Evolutionary conservation across 2,329 filamentous ascomycete genomes (phyloP), one percentile per base, ranked within the genome.

Genomic region (Xylaria sp.): DNA sequence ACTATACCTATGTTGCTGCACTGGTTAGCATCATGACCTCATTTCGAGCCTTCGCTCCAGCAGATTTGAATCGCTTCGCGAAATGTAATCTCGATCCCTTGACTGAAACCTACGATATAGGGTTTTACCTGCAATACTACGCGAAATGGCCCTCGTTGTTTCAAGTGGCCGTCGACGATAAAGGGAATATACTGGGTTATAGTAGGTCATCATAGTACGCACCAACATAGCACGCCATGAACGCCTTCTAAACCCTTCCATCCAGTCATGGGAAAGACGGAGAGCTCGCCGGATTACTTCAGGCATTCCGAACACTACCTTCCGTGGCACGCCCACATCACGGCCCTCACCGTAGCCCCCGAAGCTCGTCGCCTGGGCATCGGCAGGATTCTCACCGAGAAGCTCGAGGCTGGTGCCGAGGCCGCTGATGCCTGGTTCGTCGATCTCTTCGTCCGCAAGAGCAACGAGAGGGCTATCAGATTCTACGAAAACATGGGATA

Each of bases 311-410:
- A 91, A 76, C 94, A 98, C 83, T 97, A 97, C 83, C 91, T 97
- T n/a, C 95, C 95, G n/a, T 98, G 94, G 93, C 96, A 99, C 83
- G 95, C 94, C 23, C 96, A 99, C 82, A 97, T 99, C 78, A 99
- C 96, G 4, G 96, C 95, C 43, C 86, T 99, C 61, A 98, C 96
- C 0, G 93, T 99, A 23, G 91, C 95, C 0, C 96, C 96, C 0
- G 89, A 91, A 66, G 94, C 94, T 59, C 91, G 96, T 33, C 89
- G 96, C 52, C 87, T 96, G 18, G 95, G 96, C 18, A 92, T 98
- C 75, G 96, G 95, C 60, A 93, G 92, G 68, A 91, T 92, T 55
- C 86, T 99, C 46, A 94, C 92, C 0, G 88, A 92, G 76, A 90
- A 93, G 66, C 86, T 99, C 36, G 95, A 98, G 80, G 85, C 86